phyloP scores from a whole-genome alignment of 495 filamentous ascomycete genomes.

The Staphylotrichum tortipilum region DNA sequence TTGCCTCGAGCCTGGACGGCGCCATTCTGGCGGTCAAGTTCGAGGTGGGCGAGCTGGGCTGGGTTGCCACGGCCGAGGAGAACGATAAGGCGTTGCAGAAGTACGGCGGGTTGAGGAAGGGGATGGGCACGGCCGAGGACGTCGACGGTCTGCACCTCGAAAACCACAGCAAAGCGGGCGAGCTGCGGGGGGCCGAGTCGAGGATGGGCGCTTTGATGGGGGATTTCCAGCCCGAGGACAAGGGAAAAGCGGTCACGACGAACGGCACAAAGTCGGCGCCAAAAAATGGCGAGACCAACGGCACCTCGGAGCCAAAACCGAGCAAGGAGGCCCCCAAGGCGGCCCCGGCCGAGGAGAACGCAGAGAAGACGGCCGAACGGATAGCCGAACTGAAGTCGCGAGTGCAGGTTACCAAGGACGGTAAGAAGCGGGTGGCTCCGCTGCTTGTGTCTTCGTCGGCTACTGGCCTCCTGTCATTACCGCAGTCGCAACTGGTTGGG shows the following conservation, averaged over 20 bases:
- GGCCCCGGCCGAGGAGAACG: conserved; percentile 34
- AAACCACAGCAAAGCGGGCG: conserved; percentile 82
- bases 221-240: conserved; percentile 46
- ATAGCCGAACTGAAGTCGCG: conserved; percentile 77
- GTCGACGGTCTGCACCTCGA: conserved; percentile 79
- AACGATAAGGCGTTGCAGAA: conserved; percentile 89
- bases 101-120: conserved; percentile 77
- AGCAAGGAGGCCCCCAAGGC: conserved; percentile 14
- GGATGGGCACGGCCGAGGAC: conserved; percentile 82
- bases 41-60: conserved; percentile 41
- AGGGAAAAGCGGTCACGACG: conserved; percentile 25
- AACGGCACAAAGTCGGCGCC: conserved; percentile 34
- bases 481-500: conserved; percentile 72
- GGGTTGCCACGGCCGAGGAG: conserved; percentile 59
- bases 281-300: conserved; percentile 31
- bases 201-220: conserved; percentile 98
- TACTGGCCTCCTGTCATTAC: conserved; percentile 75
- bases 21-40: conserved; percentile 63
- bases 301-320: conserved; percentile 22
- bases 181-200: conserved; percentile 79
- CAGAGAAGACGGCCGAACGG: conserved; percentile 52
- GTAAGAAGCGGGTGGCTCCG: conserved; percentile 90
- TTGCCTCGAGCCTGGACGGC: conserved; percentile 78
- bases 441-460: conserved; percentile 81
- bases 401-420: conserved; percentile 91